phyloP scores from a whole-genome alignment of 306 rosid species.

The Lathyrus tuberosus region DNA sequence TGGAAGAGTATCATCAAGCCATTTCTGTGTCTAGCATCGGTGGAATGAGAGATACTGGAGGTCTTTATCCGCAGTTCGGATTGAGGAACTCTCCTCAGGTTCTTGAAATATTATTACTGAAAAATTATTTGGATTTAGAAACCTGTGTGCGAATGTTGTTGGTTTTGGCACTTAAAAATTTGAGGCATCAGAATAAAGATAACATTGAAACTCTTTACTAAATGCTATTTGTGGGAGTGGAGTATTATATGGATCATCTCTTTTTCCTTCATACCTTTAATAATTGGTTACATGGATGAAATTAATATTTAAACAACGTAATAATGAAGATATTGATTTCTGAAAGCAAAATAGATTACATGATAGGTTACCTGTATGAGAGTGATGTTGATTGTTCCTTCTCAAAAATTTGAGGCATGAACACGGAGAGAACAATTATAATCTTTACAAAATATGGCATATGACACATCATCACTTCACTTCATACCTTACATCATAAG shows the following conservation, averaged over 20 bases:
- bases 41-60: conserved; percentile 65
- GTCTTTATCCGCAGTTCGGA: conserved; percentile 67
- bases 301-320: not conserved
- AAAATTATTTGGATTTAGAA: not conserved
- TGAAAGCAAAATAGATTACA: not conserved
- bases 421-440: conserved; percentile 1
- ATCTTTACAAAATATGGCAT: not conserved
- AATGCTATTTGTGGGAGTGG: conserved; percentile 16
- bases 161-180: conserved; percentile 7
- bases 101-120: conserved; percentile 30
- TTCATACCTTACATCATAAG: conserved; percentile 19
- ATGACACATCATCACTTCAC: not conserved
- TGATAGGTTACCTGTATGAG: not conserved
- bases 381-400: conserved; percentile 7
- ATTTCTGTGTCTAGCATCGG: conserved; percentile 64
- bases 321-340: not conserved
- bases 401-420: not conserved
- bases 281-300: conserved; percentile 6
- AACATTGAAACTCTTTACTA: not conserved
- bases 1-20: conserved; percentile 86
- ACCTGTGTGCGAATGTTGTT: conserved; percentile 1
- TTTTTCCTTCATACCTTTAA: conserved; percentile 8
- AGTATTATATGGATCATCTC: not conserved
- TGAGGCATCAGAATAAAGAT: not conserved
- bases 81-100: conserved; percentile 82